These are phyloP conservation scores for Tranzscheliella williamsii DNA, from an alignment of 1,284 basidiomycete species.

Conservation along the genomic window DNA sequence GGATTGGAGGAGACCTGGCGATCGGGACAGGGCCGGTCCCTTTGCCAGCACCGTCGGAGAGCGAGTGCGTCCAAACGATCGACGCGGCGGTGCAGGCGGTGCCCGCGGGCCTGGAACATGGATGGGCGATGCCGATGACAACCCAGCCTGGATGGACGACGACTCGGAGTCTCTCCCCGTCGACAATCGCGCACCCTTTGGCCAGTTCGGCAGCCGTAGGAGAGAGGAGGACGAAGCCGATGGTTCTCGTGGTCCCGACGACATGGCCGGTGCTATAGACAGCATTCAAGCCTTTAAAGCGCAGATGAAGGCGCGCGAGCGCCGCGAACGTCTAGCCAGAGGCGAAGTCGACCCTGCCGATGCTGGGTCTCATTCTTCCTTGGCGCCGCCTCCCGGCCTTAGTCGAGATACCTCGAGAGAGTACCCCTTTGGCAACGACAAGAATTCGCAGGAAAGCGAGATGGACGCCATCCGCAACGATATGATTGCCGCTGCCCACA, in stretches of 20 bases:
- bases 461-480: conserved; percentile 31
- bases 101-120: conserved; percentile 30
- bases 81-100: conserved; percentile 16
- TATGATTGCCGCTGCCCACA: conserved; percentile 36
- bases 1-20: conserved; percentile 39
- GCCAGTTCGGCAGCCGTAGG: conserved; percentile 60
- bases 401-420: conserved; percentile 18
- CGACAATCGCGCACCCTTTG: conserved; percentile 37
- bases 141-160: conserved; percentile 90
- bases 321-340: conserved; percentile 63
- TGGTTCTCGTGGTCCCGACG: conserved; percentile 8
- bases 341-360: conserved; percentile 13
- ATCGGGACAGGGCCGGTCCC: conserved; percentile 27
- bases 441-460: conserved; percentile 13
- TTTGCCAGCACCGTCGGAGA: conserved; percentile 28
- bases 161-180: conserved; percentile 62
- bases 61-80: conserved; percentile 26
- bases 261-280: conserved; percentile 63
- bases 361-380: not conserved
- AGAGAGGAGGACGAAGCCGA: conserved; percentile 15
- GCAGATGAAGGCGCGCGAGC: conserved; percentile 78
- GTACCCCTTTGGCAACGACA: conserved; percentile 12
- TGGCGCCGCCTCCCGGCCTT: conserved; percentile 6
- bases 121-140: conserved; percentile 70
- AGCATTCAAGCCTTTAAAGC: conserved; percentile 88